Evolutionary conservation across 2,329 filamentous ascomycete species (phyloP).

Genomic region (Metarhizium robertsii): DNA sequence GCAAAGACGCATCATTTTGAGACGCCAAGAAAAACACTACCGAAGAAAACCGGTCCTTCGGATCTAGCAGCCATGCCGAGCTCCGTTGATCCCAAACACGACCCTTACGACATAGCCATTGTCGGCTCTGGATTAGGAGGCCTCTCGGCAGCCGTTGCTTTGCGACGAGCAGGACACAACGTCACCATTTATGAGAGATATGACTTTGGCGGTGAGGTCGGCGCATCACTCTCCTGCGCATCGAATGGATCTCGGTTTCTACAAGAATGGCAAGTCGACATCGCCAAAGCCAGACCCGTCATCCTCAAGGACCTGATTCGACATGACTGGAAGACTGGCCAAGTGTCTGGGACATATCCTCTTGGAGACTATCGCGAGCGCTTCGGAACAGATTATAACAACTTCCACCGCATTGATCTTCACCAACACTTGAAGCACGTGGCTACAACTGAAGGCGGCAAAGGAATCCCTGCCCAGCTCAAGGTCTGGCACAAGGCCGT

Average conservation of each 20-base stretch:
- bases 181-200: slow-evolving; percentile 52
- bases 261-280: slow-evolving; percentile 51
- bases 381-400: slow-evolving; percentile 53
- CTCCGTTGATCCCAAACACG: background rate
- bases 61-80: background rate
- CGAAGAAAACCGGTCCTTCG: background rate
- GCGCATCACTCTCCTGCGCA: slow-evolving; percentile 52
- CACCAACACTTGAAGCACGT: slow-evolving; percentile 51
- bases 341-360: slow-evolving; percentile 48
- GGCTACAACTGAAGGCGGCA: slow-evolving; percentile 38
- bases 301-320: slow-evolving; percentile 51
- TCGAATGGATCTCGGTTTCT: slow-evolving; percentile 57
- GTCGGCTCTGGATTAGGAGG: slow-evolving; percentile 32
- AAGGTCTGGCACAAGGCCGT: slow-evolving; percentile 42
- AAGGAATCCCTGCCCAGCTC: slow-evolving; percentile 40
- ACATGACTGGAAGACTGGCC: slow-evolving; percentile 53
- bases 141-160: slow-evolving; percentile 27
- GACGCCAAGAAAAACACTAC: background rate
- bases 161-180: slow-evolving; percentile 29
- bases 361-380: slow-evolving; percentile 50
- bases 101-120: slow-evolving; percentile 24
- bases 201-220: slow-evolving; percentile 56
- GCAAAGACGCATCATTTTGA: background rate
- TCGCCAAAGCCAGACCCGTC: slow-evolving; percentile 50
- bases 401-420: slow-evolving; percentile 57